A percentile compares a stretch with the other conserved stretches of the same genome.
phyloP scores from a whole-genome alignment of 1,139 yeast genomes.

The Taphrina wiesneri region DNA sequence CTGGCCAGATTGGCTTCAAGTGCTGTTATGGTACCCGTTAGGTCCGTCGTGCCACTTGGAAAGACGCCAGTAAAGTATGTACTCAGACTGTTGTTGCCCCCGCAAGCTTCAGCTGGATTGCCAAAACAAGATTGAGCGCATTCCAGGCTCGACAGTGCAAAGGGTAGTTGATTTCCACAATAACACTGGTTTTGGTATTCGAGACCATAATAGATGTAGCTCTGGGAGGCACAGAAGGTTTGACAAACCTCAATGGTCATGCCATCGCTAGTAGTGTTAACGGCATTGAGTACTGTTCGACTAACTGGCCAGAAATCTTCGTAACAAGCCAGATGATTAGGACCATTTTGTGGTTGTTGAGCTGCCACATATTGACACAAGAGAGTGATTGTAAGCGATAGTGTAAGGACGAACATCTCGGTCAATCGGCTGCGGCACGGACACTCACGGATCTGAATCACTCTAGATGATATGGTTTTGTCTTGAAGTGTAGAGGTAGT shows the following conservation, averaged over 20 bases:
- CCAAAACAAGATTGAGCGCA: constrained; percentile 31
- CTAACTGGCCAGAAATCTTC: constrained; percentile 17
- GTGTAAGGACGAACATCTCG: neutral
- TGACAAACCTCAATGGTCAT: constrained; percentile 26
- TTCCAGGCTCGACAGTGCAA: neutral
- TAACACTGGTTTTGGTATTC: constrained; percentile 34
- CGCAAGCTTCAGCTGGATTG: constrained; percentile 21
- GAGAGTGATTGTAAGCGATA: neutral
- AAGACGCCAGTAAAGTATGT: constrained; percentile 9
- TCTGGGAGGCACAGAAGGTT: constrained; percentile 18
- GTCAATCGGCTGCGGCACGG: too few relatives aligned
- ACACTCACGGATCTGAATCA: too few relatives aligned
- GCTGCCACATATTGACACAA: neutral
- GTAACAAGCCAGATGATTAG: constrained; percentile 11
- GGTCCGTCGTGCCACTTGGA: neutral
- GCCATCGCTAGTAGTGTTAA: constrained; percentile 5
- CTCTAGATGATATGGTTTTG: too few relatives aligned
- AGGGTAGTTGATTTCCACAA: constrained; percentile 28
- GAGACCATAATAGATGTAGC: constrained; percentile 25
- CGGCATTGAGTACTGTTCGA: constrained; percentile 15
- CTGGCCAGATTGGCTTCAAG: constrained; percentile 4
- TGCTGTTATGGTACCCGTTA: neutral
- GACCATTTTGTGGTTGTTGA: constrained; percentile 8
- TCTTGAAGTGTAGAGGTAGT: too few relatives aligned
- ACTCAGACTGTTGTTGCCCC: constrained; percentile 17